Conservation (phyloP, 1,284 basidiomycete genomes). For the Moesziomyces antarcticus region DNA sequence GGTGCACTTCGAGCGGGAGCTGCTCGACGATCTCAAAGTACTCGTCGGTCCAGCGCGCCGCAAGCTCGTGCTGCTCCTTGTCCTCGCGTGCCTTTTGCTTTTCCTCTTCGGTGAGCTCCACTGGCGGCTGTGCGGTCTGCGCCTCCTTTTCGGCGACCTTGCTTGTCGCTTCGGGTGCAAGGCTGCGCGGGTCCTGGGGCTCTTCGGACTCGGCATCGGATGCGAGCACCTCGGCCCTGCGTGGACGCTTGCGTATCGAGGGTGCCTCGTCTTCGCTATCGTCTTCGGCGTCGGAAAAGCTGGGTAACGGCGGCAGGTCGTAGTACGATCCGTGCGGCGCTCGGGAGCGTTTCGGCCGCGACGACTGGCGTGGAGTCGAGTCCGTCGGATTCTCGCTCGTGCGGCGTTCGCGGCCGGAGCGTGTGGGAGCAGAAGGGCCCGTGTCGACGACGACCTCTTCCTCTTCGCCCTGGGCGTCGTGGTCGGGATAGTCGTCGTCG, state of each 20-base stretch:
- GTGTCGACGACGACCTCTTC: not conserved
- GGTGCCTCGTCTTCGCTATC: constrained; percentile 26
- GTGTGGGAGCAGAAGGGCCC: not conserved
- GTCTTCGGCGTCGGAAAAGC: constrained; percentile 19
- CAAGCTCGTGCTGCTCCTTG: constrained; percentile 47
- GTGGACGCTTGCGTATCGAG: constrained; percentile 14
- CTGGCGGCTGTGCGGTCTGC: constrained; percentile 4
- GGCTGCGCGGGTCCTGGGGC: not conserved
- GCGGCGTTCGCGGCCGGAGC: not conserved
- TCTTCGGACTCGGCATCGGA: not conserved
- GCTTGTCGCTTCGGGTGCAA: constrained; percentile 6
- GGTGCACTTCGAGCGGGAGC: constrained; percentile 82
- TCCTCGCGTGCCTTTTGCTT: constrained; percentile 27
- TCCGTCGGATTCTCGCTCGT: not conserved
- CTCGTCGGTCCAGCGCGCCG: constrained; percentile 61
- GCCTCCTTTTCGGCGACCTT: no score
- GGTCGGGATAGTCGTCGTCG: constrained; percentile 21
- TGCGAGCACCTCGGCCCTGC: constrained; percentile 7
- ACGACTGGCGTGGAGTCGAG: constrained; percentile 14
- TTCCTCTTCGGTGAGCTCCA: constrained; percentile 30
- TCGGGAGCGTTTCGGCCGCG: constrained; percentile 18
- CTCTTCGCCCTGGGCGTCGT: constrained; percentile 15
- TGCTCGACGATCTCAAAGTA: constrained; percentile 77
- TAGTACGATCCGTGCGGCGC: constrained; percentile 19
- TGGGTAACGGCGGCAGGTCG: constrained; percentile 11